phyloP scores from a whole-genome alignment of 1,284 basidiomycete genomes.

The Rhodotorula sp. region DNA sequence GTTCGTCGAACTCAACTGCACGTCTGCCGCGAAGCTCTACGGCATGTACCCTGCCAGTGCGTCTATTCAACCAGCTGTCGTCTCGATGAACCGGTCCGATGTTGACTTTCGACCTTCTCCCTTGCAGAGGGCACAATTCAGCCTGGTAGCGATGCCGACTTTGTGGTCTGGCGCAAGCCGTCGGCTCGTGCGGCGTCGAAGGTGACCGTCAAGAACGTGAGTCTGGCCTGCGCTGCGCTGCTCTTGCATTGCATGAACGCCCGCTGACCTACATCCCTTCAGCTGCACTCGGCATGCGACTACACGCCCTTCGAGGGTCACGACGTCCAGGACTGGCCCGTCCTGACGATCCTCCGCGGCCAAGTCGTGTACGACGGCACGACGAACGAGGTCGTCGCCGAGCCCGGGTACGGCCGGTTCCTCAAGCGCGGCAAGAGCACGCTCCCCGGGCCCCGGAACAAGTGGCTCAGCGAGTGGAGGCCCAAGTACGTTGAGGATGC shows the following conservation, averaged over 20 bases:
- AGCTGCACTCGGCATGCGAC: conserved; percentile 34
- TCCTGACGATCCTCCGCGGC: conserved; percentile 43
- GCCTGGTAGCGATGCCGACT: conserved; percentile 47
- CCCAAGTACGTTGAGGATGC: conserved; percentile 20
- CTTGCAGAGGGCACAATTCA: conserved; percentile 43
- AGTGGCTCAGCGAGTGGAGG: conserved; percentile 32
- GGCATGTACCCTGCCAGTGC: conserved; percentile 45
- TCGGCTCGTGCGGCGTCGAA: conserved; percentile 22
- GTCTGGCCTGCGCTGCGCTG: conserved; percentile 2
- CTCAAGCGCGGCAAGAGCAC: conserved; percentile 43
- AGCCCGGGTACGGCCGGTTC: conserved; percentile 40
- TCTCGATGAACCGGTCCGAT: no score
- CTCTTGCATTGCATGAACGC: background rate
- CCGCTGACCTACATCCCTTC: background rate
- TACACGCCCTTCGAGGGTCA: conserved; percentile 47
- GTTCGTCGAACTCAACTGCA: conserved; percentile 47
- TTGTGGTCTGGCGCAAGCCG: conserved; percentile 44
- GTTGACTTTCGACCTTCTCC: no score
- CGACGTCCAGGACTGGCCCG: conserved; percentile 44
- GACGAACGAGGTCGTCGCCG: conserved; percentile 29
- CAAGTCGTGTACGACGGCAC: conserved; percentile 44
- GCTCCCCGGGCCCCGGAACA: conserved; percentile 29
- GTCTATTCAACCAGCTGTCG: background rate
- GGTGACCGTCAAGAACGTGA: conserved; percentile 40
- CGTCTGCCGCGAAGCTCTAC: conserved; percentile 43